A percentile compares a stretch with the other conserved stretches of the same genome.
Conservation (phyloP, 176 grass and related monocot species). For the Thalia dealbata region DNA sequence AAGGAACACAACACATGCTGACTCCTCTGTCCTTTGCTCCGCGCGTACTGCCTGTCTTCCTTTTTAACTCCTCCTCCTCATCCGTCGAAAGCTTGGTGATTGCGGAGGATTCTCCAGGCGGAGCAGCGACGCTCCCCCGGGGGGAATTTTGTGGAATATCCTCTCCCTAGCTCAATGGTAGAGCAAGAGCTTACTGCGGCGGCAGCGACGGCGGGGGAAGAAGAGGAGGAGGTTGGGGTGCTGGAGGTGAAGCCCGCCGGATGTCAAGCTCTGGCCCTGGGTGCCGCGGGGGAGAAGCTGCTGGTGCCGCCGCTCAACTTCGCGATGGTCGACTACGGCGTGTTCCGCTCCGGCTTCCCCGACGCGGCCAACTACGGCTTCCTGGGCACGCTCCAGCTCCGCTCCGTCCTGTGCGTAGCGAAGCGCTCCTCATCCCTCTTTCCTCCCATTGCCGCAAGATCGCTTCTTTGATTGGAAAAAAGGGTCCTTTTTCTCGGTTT, state of each 20-base stretch:
- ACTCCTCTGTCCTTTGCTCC: not conserved
- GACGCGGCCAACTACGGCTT: slow-evolving; percentile 59
- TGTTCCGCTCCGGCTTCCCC: slow-evolving; percentile 77
- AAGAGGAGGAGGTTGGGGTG: not conserved
- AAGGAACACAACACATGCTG: not conserved
- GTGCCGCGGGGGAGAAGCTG: slow-evolving; percentile 9
- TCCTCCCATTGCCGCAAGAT: not conserved
- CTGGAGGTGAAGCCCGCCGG: not conserved
- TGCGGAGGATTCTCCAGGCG: not conserved
- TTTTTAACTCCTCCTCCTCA: not conserved
- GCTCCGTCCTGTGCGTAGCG: slow-evolving; percentile 53
- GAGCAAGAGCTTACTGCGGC: not conserved
- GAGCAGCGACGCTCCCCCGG: not conserved
- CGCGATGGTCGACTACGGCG: slow-evolving; percentile 71
- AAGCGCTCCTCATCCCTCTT: not conserved
- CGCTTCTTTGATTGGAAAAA: not conserved
- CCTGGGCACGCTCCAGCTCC: slow-evolving; percentile 49
- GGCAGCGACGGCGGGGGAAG: not conserved
- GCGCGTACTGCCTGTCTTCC: not conserved
- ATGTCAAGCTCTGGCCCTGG: not conserved
- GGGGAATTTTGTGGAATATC: not conserved
- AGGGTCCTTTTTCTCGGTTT: not conserved
- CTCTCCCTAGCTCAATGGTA: not conserved
- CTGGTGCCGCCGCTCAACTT: slow-evolving; percentile 80
- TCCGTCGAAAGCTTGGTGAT: not conserved